Evolutionary conservation across 352 stramenopile species (phyloP).

Genomic region (Globisporangium irregulare): DNA sequence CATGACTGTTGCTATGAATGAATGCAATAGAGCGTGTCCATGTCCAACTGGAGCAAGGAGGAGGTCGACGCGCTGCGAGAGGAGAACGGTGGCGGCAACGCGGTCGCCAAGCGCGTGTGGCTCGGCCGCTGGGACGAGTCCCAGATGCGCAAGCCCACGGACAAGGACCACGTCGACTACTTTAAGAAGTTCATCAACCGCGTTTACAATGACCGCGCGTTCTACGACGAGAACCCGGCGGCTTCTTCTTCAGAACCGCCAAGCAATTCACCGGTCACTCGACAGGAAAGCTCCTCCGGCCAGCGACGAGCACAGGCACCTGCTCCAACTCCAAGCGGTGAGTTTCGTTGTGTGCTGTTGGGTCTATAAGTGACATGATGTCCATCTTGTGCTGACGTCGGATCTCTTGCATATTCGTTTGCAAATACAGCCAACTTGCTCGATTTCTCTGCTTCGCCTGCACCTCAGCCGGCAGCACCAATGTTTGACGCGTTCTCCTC

Average conservation of each 20-base stretch:
- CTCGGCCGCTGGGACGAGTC: constrained; percentile 39
- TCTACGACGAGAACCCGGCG: constrained; percentile 54
- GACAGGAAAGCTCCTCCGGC: constrained; percentile 15
- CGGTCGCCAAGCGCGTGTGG: constrained; percentile 22
- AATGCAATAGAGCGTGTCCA: constrained; percentile 79
- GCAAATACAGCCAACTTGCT: constrained; percentile 41
- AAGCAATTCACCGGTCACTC: not conserved
- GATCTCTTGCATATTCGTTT: not conserved
- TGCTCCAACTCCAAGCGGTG: constrained; percentile 5
- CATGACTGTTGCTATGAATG: not conserved
- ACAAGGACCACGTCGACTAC: constrained; percentile 77
- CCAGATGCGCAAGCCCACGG: constrained; percentile 64
- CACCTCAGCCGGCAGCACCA: constrained; percentile 19
- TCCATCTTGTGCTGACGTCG: not conserved
- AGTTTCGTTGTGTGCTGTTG: not conserved
- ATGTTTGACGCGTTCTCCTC: constrained; percentile 45
- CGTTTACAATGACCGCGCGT: constrained; percentile 80
- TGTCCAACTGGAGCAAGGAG: constrained; percentile 91
- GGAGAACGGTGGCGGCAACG: constrained; percentile 41
- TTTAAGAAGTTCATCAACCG: constrained; percentile 86
- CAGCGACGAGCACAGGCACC: constrained; percentile 3
- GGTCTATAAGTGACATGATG: not conserved
- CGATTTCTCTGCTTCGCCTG: constrained; percentile 37
- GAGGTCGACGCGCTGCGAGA: constrained; percentile 90
- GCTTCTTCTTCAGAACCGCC: not conserved